Base-by-base conservation (phyloP, 1,284 basidiomycete genomes). In the Sporisorium exsertum region DNA sequence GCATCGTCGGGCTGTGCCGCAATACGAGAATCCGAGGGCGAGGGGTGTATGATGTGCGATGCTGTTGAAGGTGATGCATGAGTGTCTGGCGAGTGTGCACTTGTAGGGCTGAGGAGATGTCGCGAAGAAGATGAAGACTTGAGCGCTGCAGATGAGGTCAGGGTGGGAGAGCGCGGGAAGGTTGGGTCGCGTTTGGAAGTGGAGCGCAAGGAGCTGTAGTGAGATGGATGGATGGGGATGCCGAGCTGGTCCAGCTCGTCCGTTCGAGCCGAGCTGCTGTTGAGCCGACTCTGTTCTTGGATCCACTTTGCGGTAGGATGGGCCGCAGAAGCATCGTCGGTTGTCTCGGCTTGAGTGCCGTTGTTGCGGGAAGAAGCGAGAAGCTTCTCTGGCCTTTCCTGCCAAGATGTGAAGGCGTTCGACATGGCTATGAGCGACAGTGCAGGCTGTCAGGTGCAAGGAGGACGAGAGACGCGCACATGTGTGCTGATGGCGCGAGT, bases 341-440 rank as follows among this genome's bases (percentile, higher is more conserved):
- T 16, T 7, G 13, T 26, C 10, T 24, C 32, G 29, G 22, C 37
- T 15, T 45, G 40, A 40, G 27, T 37, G 54, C 40, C 46, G 8
- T 43, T 57, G 16, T 27, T 52, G 42, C 32, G 47, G 42, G 32
- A 53, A 29, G 57, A 45, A 20, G 59, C 26, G 7, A 72, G 40
- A 50, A 72, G 69, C 40, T 32, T 64, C 35, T 75, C 72, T 12
- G 72, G 72, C 57, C 72, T 54, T 56, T 75, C 72, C 26, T 75
- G 58, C 66, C 72, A 75, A 0, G 67, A 70, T 7, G 32, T 52
- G 50, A 75, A 70, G 22, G 60, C 64, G 49, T 58, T 26, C 43
- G 72, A 67, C 72, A 75, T 75, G 33, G 32, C 27, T 51, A 13
- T 5, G 24, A 50, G 45, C 27, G 13, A 20, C 20, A 46, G 37